A percentile compares a stretch with the other conserved stretches of the same genome.
Conservation (phyloP, 345 rosid genomes). For the Eucalyptus marginata region DNA sequence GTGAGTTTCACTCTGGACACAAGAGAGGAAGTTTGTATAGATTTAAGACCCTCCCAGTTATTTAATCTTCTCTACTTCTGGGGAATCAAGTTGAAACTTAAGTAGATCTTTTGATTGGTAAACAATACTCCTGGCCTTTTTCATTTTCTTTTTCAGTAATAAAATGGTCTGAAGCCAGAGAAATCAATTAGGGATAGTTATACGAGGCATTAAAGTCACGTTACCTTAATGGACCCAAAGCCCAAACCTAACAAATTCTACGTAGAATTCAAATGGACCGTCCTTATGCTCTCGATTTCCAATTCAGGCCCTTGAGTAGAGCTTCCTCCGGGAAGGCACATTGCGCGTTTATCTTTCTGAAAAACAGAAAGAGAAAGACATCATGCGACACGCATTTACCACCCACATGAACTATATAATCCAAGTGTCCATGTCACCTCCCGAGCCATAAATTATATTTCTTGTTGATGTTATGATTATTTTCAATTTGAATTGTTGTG, state of each 20-base stretch:
- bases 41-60: not conserved
- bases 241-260: not conserved
- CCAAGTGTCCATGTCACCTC: not conserved
- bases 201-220: not conserved
- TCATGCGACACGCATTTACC: not conserved
- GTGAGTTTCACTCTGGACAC: accelerated
- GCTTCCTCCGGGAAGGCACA: no score
- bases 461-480: not conserved
- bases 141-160: no score
- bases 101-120: not conserved
- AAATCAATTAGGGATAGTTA: no score
- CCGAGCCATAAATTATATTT: not conserved
- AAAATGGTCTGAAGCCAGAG: no score
- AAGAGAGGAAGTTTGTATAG: no score
- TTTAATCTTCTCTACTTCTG: not conserved
- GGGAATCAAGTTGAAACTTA: not conserved
- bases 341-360: no score
- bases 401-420: not conserved
- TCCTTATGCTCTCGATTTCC: not conserved
- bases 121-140: not conserved
- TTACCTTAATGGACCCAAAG: not conserved
- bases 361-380: not conserved
- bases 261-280: no score
- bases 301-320: not conserved
- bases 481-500: not conserved